Evolutionary conservation across 768 basidiomycete species (phyloP), one percentile per base, ranked within the genome.

Genomic region (Roridomyces roridus): DNA sequence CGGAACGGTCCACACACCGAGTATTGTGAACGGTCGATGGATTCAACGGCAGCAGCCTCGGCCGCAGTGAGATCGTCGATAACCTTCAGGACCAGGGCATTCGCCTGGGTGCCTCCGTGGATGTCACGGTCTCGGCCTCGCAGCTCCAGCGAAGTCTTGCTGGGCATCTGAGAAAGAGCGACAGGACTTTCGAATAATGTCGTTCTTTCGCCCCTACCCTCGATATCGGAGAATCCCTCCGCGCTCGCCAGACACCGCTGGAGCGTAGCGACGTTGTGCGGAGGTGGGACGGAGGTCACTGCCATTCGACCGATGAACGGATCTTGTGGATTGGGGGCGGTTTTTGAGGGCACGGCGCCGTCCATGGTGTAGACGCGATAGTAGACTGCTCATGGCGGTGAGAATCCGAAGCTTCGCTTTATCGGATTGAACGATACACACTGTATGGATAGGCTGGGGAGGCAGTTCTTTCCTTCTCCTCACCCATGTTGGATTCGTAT

Each of bases 321-420:
- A 29, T 51, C n/a, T 14, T 9, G 17, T 15, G 48, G 26, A 21
- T 50, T 28, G 2, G 36, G 6, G 2, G 43, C 43, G 8, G 20
- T 50, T 21, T 37, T 50, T 6, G 48, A 40, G 11, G 21, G 42
- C 11, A 51, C 51, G 18, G 48, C 35, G 17, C 49, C 55, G 35
- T 57, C 47, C 1, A 34, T 20, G 4, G 48, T 29, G 10, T 46
- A 57, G 2, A 51, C 48, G 2, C 46, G 46, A n/a, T 56, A 56
- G 20, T 48, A 49, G 2, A 55, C 57, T 58, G 35, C 12, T n/a
- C n/a, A n/a, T n/a, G n/a, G n/a, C n/a, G n/a, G n/a, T n/a, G n/a
- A n/a, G n/a, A n/a, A n/a, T n/a, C n/a, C n/a, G n/a, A n/a, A n/a
- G n/a, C n/a, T n/a, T n/a, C n/a, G n/a, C n/a, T n/a, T n/a, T n/a